These are phyloP conservation scores for Ligustrum vulgare DNA, from an alignment of 257 asterid species.

Conservation along the genomic window DNA sequence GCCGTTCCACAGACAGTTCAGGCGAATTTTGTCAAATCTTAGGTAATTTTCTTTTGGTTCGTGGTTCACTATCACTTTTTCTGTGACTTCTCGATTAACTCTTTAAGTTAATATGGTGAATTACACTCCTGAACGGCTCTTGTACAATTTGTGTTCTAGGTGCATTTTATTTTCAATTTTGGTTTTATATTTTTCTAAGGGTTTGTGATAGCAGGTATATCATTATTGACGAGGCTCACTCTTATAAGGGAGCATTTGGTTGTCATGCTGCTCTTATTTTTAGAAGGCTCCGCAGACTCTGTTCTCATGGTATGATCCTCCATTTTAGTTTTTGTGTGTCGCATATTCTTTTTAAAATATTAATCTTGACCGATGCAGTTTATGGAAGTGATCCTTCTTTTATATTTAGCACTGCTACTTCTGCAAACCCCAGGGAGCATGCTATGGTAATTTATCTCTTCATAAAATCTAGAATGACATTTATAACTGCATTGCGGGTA, in stretches of 20 bases:
- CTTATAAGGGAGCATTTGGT: slow-evolving; percentile 90
- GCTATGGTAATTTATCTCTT: slow-evolving; percentile 66
- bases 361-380: slow-evolving; percentile 51
- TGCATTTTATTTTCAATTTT: background rate
- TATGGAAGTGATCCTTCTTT: slow-evolving; percentile 92
- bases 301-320: slow-evolving; percentile 70
- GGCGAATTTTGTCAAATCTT: slow-evolving; percentile 77
- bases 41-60: slow-evolving; percentile 46
- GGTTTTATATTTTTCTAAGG: slow-evolving; percentile 4
- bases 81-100: slow-evolving; percentile 12
- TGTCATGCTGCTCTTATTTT: slow-evolving; percentile 89
- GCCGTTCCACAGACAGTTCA: slow-evolving; percentile 80
- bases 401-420: slow-evolving; percentile 89
- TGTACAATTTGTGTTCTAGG: background rate
- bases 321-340: slow-evolving; percentile 14
- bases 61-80: slow-evolving; percentile 20
- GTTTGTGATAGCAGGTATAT: slow-evolving; percentile 54
- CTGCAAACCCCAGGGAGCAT: slow-evolving; percentile 91
- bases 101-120: slow-evolving; percentile 12
- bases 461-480: slow-evolving; percentile 14
- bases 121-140: background rate
- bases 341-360: slow-evolving; percentile 16
- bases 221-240: slow-evolving; percentile 91
- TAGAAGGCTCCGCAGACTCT: slow-evolving; percentile 88
- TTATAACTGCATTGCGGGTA: slow-evolving; percentile 16